Base-by-base conservation (phyloP, 2,329 filamentous ascomycete genomes). In the Passalora sequoiae region DNA sequence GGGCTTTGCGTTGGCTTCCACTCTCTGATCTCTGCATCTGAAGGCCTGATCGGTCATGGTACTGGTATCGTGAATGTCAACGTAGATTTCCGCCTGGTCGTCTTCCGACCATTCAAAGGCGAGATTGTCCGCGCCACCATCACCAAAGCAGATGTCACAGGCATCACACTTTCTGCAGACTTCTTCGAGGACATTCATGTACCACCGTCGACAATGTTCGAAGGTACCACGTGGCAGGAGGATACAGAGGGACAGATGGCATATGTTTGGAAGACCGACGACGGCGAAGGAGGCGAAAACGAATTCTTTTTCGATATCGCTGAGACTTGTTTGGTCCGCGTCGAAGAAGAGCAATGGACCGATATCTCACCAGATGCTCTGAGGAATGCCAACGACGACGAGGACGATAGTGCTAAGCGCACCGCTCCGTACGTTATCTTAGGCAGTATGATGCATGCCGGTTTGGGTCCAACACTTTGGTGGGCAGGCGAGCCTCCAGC, bases 181-280 rank as follows among this genome's bases (percentile, higher is more conserved):
- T 98, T 98, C 65, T 98, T 96, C 57, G 86, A 91, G 56, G 89
- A 97, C 51, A 88, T 98, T 22, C 83, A 87, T 46, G 80, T 97
- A 4, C 50, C 87, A 1, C 80, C 78, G 25, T 76, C 81, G 43
- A 80, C 86, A 51, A 74, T 94, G 3, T 85, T 89, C 28, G 79
- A 85, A 20, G 81, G 80, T n/a, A 80, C 82, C 19, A 31, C 24
- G 4, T 53, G 41, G 50, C 55, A 60, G 13, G 43, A 45, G 19
- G 55, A 55, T 13, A 55, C 58, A 49, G 59, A 55, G 57, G 57
- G 43, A 12, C 45, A 44, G 24, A 79, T 86, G 56, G 76, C 87
- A 2, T 97, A 87, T 83, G 78, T 91, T 28, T 97, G 59, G 59
- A 43, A 88, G 86, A 78, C 81, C 7, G 85, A 77, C 19, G 76